phyloP scores from a whole-genome alignment of 352 stramenopile species.

The Hyaloperonospora brassicae region DNA sequence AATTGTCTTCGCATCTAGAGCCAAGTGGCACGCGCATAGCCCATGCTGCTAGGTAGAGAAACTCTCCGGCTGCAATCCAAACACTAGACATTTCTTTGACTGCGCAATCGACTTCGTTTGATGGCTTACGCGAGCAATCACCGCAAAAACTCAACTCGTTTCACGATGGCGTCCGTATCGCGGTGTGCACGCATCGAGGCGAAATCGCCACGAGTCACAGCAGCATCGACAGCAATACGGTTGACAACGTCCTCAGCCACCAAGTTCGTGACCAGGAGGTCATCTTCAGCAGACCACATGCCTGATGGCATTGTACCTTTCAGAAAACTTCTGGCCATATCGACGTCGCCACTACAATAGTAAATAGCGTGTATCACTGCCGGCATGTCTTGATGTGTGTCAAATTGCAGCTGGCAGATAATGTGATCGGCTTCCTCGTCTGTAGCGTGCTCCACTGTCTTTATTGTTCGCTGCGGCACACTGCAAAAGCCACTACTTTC shows the following conservation, averaged over 20 bases:
- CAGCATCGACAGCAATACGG: conserved; percentile 14
- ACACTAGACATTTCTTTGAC: too few species aligned
- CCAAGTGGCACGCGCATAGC: too few species aligned
- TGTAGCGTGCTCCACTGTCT: conserved; percentile 14
- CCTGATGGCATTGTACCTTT: conserved; percentile 19
- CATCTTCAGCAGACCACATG: conserved; percentile 47
- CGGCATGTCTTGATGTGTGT: conserved; percentile 22
- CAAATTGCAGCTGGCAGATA: conserved; percentile 28
- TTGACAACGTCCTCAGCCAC: conserved; percentile 17
- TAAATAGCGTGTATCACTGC: conserved; percentile 37
- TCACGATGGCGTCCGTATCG: conserved; percentile 34
- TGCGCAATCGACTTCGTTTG: conserved; percentile 7
- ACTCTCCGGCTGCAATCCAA: too few species aligned
- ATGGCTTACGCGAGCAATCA: conserved; percentile 24
- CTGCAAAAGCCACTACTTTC: not conserved
- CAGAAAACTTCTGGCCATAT: conserved; percentile 29
- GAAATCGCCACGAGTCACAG: conserved; percentile 30
- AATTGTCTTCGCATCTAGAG: too few species aligned
- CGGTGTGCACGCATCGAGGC: conserved; percentile 31
- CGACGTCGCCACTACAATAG: conserved; percentile 29
- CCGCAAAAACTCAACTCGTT: conserved; percentile 53
- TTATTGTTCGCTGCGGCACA: not conserved
- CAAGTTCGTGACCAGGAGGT: conserved; percentile 32
- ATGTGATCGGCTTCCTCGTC: conserved; percentile 24
- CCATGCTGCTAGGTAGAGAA: not conserved